Percentiles rank a stretch among this genome's conserved stretches.
phyloP scores from a whole-genome alignment of 768 basidiomycete genomes.

The Lyophyllum atratum region DNA sequence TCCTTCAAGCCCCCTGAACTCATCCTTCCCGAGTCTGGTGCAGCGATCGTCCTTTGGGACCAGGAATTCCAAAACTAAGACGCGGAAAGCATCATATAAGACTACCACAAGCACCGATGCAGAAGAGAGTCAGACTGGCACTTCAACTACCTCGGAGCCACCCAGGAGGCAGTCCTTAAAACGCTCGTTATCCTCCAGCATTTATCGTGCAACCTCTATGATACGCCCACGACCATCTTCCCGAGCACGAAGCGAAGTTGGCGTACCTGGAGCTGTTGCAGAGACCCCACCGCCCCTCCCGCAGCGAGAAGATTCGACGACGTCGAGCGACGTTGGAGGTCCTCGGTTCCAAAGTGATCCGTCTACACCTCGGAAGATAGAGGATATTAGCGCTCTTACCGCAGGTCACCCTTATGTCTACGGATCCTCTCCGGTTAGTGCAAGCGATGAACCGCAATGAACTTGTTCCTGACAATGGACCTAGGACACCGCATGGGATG shows the following conservation, averaged over 20 bases:
- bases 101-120: not conserved
- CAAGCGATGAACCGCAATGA: not conserved
- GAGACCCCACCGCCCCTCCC: not conserved
- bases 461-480: not conserved
- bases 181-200: constrained; percentile 24
- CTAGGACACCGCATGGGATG: constrained; percentile 42
- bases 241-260: constrained; percentile 3
- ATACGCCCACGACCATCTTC: constrained; percentile 14
- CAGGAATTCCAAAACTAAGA: not conserved
- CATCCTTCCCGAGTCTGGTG: constrained; percentile 11
- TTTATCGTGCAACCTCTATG: constrained; percentile 15
- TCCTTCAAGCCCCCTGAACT: constrained; percentile 2
- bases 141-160: not conserved
- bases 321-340: constrained; percentile 35
- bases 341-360: constrained; percentile 30
- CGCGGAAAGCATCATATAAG: not conserved
- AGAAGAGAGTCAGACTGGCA: not conserved
- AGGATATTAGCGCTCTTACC: constrained; percentile 39
- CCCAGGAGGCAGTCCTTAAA: constrained; percentile 18
- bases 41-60: constrained; percentile 10
- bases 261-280: not conserved
- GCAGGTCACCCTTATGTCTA: constrained; percentile 73
- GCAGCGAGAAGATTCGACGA: constrained; percentile 4
- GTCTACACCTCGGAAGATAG: constrained; percentile 9
- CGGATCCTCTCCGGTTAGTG: constrained; percentile 43